Percentiles rank a stretch among this genome's conserved stretches.
These are phyloP conservation scores for Thermochaetoides dissita DNA, from an alignment of 2,329 filamentous ascomycete species.

Conservation along the genomic window DNA sequence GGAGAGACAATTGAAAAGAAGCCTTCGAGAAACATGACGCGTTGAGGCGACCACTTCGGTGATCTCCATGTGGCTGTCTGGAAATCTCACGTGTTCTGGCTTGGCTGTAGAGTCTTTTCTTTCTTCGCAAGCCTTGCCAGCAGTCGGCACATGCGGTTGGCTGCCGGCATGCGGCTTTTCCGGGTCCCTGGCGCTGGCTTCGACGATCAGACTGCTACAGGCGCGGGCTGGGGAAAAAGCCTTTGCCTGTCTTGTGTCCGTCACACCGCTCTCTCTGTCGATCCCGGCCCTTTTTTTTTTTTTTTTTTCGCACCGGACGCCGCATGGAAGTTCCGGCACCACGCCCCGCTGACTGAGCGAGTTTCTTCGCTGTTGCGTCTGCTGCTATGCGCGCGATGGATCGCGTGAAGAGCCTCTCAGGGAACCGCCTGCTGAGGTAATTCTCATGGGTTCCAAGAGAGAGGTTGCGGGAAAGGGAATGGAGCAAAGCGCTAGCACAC, in stretches of 20 bases:
- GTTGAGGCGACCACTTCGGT: too few relatives aligned
- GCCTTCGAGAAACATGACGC: too few relatives aligned
- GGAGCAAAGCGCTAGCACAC: too few relatives aligned
- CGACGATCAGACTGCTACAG: neutral
- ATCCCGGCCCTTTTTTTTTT: neutral
- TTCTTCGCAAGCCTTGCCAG: neutral
- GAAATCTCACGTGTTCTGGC: too few relatives aligned
- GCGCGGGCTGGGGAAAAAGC: neutral
- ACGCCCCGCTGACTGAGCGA: slow-evolving; percentile 4
- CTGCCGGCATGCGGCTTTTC: neutral
- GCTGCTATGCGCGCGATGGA: too few relatives aligned
- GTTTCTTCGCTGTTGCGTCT: neutral
- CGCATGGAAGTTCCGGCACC: neutral
- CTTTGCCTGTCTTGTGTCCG: neutral
- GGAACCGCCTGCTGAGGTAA: slow-evolving; percentile 8
- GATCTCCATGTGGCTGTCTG: too few relatives aligned
- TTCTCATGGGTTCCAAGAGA: neutral
- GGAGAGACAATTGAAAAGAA: too few relatives aligned
- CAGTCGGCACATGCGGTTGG: neutral
- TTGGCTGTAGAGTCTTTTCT: neutral
- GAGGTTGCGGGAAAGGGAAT: too few relatives aligned
- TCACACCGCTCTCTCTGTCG: slow-evolving; percentile 6
- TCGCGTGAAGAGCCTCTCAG: neutral
- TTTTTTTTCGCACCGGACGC: too few relatives aligned
- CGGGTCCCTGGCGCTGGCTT: slow-evolving; percentile 1